Base-by-base conservation (phyloP, 2,329 filamentous ascomycete genomes). In the Fragosphaeria purpurea region DNA sequence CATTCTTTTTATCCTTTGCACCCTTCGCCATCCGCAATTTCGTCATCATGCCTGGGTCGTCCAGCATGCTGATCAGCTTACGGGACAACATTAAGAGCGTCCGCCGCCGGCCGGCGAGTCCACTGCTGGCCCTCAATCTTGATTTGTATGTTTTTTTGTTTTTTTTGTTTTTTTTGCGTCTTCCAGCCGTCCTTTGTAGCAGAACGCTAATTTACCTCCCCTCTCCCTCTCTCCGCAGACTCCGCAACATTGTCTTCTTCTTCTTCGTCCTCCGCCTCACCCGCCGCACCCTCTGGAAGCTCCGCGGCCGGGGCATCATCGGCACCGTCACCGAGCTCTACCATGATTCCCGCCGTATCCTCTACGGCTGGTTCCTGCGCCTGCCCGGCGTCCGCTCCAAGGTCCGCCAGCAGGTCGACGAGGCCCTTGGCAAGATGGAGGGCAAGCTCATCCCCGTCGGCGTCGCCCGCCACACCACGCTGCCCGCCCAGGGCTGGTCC, bases 211-310 rank as follows among this genome's bases (percentile, higher is more conserved):
- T 11, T 37, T 1, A 37, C 2, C 11, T 37, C 11, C 35, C 35
- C 1, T 11, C 35, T 37, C 11, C 40, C n/a, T 12, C 13, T 46
- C 4, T 41, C 32, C 41, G 12, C 57, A 91, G 88, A 53, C 63
- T 95, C 55, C 86, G 88, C 50, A 95, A 96, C 65, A 73, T 96
- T 53, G 73, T 97, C 60, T 95, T 97, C 67, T 75, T 90, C 63
- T 78, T 95, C 59, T 96, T 97, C 70, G 66, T 96, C 53, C 72
- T 95, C 45, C 85, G 90, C 63, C 86, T 89, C 75, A 79, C 85
- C 35, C 86, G 88, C 57, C 86, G 85, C 62, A 77, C 80, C 33
- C 85, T 88, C 65, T 85, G 88, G 71, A 87, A 93, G 63, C 76
- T 97, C 58, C 88, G 86, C 62, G 93, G 93, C 58, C 88, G 93